Conservation (phyloP, 1,284 basidiomycete species). For the Ganoderma meredithae region DNA sequence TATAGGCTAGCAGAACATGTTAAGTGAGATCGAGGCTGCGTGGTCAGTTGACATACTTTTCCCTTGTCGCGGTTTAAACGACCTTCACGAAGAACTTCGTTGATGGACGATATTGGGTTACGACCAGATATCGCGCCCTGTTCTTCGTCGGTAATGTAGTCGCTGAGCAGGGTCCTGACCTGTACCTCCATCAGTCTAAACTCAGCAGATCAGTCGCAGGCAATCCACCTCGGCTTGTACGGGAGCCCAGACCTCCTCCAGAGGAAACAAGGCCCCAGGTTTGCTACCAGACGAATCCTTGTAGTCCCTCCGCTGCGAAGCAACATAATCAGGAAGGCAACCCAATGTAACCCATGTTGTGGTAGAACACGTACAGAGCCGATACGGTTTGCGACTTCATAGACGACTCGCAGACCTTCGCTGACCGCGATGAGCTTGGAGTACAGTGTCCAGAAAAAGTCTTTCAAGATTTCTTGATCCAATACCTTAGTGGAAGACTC, state of each 20-base stretch:
- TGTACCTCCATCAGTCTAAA: slow-evolving; percentile 41
- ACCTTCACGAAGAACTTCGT: slow-evolving; percentile 91
- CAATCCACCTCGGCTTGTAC: slow-evolving; percentile 85
- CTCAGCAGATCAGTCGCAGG: slow-evolving; percentile 14
- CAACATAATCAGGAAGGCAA: neutral
- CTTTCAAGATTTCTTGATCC: slow-evolving; percentile 87
- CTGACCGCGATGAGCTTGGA: slow-evolving; percentile 97
- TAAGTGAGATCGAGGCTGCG: neutral
- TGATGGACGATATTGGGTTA: slow-evolving; percentile 92
- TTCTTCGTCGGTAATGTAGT: slow-evolving; percentile 92
- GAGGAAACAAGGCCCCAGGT: slow-evolving; percentile 75
- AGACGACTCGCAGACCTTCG: slow-evolving; percentile 91
- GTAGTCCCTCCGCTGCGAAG: slow-evolving; percentile 80
- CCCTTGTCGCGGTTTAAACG: slow-evolving; percentile 78
- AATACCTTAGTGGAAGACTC: slow-evolving; percentile 78
- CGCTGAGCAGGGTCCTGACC: slow-evolving; percentile 88
- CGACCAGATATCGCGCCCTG: slow-evolving; percentile 78
- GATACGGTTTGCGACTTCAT: slow-evolving; percentile 90
- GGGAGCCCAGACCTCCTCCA: slow-evolving; percentile 92
- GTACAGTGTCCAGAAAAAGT: slow-evolving; percentile 98
- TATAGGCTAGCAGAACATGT: slow-evolving; percentile 60
- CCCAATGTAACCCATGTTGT: neutral
- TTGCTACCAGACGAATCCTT: slow-evolving; percentile 84
- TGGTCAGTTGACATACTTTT: slow-evolving; percentile 60
- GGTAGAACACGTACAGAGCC: slow-evolving; percentile 71